Conservation (phyloP, 495 filamentous ascomycete genomes). For the Alectoria sarmentosa region DNA sequence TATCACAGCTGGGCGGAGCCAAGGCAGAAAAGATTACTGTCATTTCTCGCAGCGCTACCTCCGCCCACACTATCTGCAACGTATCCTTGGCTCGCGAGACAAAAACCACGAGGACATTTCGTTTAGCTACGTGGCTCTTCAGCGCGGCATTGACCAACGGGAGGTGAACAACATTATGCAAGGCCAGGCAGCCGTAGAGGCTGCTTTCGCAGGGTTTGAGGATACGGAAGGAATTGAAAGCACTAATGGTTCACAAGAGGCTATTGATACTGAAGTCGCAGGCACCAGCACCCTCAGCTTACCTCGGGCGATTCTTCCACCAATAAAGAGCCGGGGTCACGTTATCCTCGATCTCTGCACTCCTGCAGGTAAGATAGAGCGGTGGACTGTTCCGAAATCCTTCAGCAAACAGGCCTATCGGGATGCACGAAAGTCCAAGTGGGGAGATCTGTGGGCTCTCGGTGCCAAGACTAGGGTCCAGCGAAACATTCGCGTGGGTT, state of each 20-base stretch:
- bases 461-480: conserved; percentile 78
- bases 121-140: conserved; percentile 85
- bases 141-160: conserved; percentile 58
- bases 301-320: conserved; percentile 68
- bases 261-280: conserved; percentile 4
- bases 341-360: conserved; percentile 90
- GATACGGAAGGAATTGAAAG: conserved; percentile 20
- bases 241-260: conserved; percentile 6
- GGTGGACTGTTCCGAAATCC: conserved; percentile 82
- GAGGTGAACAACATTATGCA: conserved; percentile 36
- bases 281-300: conserved; percentile 56
- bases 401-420: conserved; percentile 75
- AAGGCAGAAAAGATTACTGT: conserved; percentile 80
- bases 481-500: conserved; percentile 54
- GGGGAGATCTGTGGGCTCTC: conserved; percentile 95
- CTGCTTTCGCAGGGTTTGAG: conserved; percentile 48
- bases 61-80: conserved; percentile 74
- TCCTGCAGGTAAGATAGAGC: conserved; percentile 75
- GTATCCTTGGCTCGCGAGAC: conserved; percentile 59
- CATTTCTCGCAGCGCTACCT: conserved; percentile 86
- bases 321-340: conserved; percentile 81
- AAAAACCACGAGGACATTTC: conserved; percentile 84
- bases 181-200: conserved; percentile 38
- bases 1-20: conserved; percentile 52
- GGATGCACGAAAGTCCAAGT: conserved; percentile 81